Base-by-base conservation (phyloP, 345 rosid genomes). In the Populus tremula region DNA sequence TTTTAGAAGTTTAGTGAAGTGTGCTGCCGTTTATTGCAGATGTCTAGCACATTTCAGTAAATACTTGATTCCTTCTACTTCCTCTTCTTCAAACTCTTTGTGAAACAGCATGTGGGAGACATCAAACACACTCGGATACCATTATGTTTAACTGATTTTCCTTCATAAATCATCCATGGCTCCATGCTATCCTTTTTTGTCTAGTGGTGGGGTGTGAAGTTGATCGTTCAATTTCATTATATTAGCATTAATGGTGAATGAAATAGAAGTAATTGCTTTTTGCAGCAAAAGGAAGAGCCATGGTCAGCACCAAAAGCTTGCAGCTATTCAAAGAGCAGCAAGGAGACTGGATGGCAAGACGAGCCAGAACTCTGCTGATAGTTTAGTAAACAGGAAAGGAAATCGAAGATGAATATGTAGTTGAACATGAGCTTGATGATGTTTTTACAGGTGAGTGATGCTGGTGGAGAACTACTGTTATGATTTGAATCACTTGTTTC, bases 201-300 rank as follows among this genome's bases (percentile, higher is more conserved):
- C 47, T 13, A 33, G 33, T 70, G 17, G 1, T 71, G 25, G 43
- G 25, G 36, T 54, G 29, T 59, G 61, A 38, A 12, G 14, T 61
- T 43, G 69, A 6, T 14, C 1, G 69, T 41, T 13, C 27, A 23
- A 12, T 33, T 43, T 16, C 53, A 67, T 67, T 35, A 25, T 29
- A 14, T 59, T 54, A 62, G 47, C 23, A 41, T 71, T 49, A 67
- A 21, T 71, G 29, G 45, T 29, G 29, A 56, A 31, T 33, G 72
- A 33, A 79, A 67, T 56, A 67, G 21, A 20, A 33, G n/a, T 49
- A 6, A 43, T 29, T 45, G 11, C 12, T 1, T 33, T 5, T 45
- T 53, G 81, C 85, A 88, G 93, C 87, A 90, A 86, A 85, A 85
- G 92, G 56, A 88, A 84, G 86, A 87, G 89, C 72, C 74, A 79